Evolutionary conservation across 1,139 yeast genomes (phyloP), one percentile per base, ranked within the genome.

Genomic region (Saccharomyces uvarum): DNA sequence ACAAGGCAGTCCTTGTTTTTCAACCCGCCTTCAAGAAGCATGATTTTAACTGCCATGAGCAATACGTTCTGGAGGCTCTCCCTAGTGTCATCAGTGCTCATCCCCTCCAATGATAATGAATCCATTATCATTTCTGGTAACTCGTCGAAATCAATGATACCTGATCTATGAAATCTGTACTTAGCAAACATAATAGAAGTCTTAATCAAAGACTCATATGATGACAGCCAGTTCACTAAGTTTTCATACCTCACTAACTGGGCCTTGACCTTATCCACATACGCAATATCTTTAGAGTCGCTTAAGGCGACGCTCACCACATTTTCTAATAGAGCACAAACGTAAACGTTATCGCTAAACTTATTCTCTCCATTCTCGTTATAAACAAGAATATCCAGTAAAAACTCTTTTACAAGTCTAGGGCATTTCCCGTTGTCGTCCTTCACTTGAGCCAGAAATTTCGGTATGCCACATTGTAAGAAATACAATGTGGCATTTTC

Each of bases 171-270:
- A 52, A 95, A 72, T 42, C 77, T 70, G 49, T 87, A 76, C 62
- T 83, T 86, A 28, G 59, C 65, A 79, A 84, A 52, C 71, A 75
- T 47, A 85, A 70, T 54, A 86, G 84, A 8, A 81, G 76, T 24
- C 74, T 76, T 80, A 9, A 89, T 75, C 48, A 78, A 67, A 46
- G 79, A 73, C 49, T 85, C 86, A 61, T 79, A 82, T 0, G 96
- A 84, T 0, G 97, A 95, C 13, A 86, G 77, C 95, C 96, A 90
- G 51, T 82, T 84, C 64, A 93, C 98, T 71, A 95, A 76, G 59
- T 91, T 82, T 60, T 84, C 83, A 57, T 85, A 79, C 58, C 98
- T 77, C 53, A 84, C 82, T 51, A 95, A 74, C 65, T 91, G 89
- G 16, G 76, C 75, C 16, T 80, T 65, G 0, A 83, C 81, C 19